A percentile compares a stretch with the other conserved stretches of the same genome.
Conservation (phyloP, 768 basidiomycete genomes). For the Leccinum barrowsii region DNA sequence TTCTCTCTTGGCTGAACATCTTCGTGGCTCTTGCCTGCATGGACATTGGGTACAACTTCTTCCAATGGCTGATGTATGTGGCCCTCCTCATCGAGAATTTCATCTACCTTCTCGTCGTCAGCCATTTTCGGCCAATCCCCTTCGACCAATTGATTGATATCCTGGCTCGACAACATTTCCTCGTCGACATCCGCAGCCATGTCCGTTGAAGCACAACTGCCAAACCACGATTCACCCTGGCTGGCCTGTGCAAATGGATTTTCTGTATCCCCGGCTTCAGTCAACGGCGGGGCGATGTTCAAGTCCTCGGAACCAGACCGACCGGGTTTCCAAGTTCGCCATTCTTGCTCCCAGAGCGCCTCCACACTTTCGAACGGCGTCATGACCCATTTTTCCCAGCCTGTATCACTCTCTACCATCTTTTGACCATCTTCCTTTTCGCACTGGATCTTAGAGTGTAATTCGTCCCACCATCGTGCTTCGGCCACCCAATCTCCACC, state of each 20-base stretch:
- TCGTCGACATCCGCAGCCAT: constrained; percentile 32
- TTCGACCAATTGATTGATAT: constrained; percentile 29
- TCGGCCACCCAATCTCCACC: constrained; percentile 70
- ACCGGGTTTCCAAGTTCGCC: constrained; percentile 55
- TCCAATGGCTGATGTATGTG: not conserved
- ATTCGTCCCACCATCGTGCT: constrained; percentile 70
- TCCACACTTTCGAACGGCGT: constrained; percentile 89
- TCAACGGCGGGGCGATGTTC: constrained; percentile 17
- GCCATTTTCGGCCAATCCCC: constrained; percentile 17
- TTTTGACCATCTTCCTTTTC: constrained; percentile 33
- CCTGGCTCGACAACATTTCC: constrained; percentile 31
- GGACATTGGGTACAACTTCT: not conserved
- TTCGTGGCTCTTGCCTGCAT: not conserved
- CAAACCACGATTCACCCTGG: constrained; percentile 15
- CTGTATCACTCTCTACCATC: constrained; percentile 20
- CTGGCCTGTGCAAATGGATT: constrained; percentile 26
- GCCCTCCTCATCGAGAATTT: constrained; percentile 10
- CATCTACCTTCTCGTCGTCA: constrained; percentile 12
- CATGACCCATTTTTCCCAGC: constrained; percentile 77
- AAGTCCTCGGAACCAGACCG: constrained; percentile 3
- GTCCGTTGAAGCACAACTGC: not conserved
- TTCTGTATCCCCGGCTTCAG: constrained; percentile 6
- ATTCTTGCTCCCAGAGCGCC: constrained; percentile 72
- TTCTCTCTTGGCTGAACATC: not conserved
- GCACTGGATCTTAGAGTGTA: constrained; percentile 57